A percentile compares a stretch with the other conserved stretches of the same genome.
phyloP scores from a whole-genome alignment of 2,329 filamentous ascomycete species.

The Colletotrichum nymphaeae region DNA sequence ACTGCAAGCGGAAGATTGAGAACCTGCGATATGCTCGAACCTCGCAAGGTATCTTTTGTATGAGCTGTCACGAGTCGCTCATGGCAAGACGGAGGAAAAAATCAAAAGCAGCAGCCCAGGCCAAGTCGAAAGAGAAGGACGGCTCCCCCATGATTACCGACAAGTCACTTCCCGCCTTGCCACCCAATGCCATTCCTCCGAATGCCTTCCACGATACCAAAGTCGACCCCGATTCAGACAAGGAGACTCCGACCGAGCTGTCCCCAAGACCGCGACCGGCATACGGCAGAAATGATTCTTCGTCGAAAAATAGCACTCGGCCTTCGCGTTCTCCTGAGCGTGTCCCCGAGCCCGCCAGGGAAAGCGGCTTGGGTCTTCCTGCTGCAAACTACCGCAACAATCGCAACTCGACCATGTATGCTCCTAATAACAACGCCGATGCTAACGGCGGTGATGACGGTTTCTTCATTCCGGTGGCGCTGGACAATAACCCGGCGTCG shows the following conservation, averaged over 20 bases:
- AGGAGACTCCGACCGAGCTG: slow-evolving; percentile 75
- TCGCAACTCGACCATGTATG: slow-evolving; percentile 76
- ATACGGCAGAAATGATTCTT: slow-evolving; percentile 64
- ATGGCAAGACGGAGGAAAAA: slow-evolving; percentile 94
- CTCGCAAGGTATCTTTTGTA: slow-evolving; percentile 98
- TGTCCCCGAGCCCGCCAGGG: slow-evolving; percentile 53
- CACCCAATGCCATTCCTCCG: slow-evolving; percentile 76
- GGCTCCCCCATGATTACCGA: slow-evolving; percentile 79
- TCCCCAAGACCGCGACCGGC: slow-evolving; percentile 70
- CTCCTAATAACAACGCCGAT: slow-evolving; percentile 53
- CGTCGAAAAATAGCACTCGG: slow-evolving; percentile 65
- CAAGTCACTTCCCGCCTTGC: slow-evolving; percentile 92
- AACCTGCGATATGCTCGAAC: slow-evolving; percentile 97
- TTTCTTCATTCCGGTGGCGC: slow-evolving; percentile 80
- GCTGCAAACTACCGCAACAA: slow-evolving; percentile 83
- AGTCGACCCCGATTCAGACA: slow-evolving; percentile 66
- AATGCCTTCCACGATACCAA: slow-evolving; percentile 72
- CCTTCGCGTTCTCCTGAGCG: slow-evolving; percentile 67
- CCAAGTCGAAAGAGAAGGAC: slow-evolving; percentile 73
- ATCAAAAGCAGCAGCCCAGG: slow-evolving; percentile 74
- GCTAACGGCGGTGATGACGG: slow-evolving; percentile 65
- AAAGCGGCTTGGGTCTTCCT: slow-evolving; percentile 76
- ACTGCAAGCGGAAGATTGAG: slow-evolving; percentile 99
- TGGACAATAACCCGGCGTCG: slow-evolving; percentile 75
- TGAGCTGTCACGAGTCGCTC: slow-evolving; percentile 96